Conservation (phyloP, 208 protist species). For the Acanthamoeba castellanii region DNA sequence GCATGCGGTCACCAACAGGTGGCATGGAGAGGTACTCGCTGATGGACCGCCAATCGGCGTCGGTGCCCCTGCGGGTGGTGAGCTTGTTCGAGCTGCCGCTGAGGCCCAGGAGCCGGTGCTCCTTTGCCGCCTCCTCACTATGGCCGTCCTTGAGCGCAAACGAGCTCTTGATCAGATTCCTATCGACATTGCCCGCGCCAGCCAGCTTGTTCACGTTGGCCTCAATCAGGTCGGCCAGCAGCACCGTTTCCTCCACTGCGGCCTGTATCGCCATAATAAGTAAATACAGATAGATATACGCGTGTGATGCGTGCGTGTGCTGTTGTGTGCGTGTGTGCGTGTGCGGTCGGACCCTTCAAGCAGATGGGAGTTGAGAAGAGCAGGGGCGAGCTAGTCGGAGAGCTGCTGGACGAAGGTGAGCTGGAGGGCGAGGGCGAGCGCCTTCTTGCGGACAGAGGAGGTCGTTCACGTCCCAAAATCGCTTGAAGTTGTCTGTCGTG, state of each 20-base stretch:
- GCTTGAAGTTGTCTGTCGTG: conserved; percentile 52
- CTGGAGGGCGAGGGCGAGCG: too few relatives aligned
- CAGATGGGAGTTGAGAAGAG: conserved; percentile 2
- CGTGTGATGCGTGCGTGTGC: neutral
- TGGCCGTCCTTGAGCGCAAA: conserved; percentile 58
- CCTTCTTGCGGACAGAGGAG: conserved; percentile 53
- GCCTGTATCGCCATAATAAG: neutral
- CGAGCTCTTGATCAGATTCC: conserved; percentile 10
- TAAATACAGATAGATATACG: neutral
- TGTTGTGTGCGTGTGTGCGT: too few relatives aligned
- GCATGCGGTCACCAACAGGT: too few relatives aligned
- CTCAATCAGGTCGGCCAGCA: conserved; percentile 38
- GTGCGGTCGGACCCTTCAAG: neutral
- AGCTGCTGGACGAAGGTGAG: too few relatives aligned
- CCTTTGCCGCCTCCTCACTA: neutral
- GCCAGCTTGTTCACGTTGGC: conserved; percentile 25
- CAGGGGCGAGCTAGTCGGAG: too few relatives aligned
- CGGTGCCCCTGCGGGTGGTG: neutral
- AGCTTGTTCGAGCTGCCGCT: conserved; percentile 17
- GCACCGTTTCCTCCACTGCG: neutral
- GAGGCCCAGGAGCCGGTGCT: neutral
- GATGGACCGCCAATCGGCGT: conserved; percentile 22
- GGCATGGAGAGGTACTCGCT: neutral
- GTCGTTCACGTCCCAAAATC: conserved; percentile 73
- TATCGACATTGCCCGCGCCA: neutral